phyloP scores from a whole-genome alignment of 129 eudicot species.

The Dittrichia graveolens region DNA sequence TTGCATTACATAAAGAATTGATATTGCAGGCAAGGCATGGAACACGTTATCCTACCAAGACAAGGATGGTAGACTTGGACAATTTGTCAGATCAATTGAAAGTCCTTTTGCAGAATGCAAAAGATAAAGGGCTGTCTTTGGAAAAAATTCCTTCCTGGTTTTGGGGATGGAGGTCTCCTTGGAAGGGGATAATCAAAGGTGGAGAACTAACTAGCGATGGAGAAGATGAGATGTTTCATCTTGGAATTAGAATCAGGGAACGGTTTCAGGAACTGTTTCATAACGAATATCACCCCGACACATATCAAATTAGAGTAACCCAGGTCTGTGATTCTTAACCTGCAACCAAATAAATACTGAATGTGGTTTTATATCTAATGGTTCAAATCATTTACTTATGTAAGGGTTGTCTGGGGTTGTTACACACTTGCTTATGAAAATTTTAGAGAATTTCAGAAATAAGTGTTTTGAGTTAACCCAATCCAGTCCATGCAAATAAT shows the following conservation, averaged over 20 bases:
- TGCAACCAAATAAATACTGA: not conserved
- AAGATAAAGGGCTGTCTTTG: conserved; percentile 48
- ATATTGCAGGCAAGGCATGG: conserved; percentile 90
- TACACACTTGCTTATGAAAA: no score
- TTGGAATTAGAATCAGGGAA: conserved; percentile 72
- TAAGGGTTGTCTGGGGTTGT: no score
- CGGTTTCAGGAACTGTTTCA: conserved; percentile 58
- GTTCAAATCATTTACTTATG: no score
- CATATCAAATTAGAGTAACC: conserved; percentile 77
- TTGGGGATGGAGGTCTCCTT: conserved; percentile 82
- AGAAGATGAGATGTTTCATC: conserved; percentile 80
- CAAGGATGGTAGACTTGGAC: conserved; percentile 68
- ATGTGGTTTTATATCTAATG: not conserved
- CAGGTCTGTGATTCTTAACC: conserved; percentile 54
- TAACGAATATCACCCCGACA: conserved; percentile 82
- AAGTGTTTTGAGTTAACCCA: no score
- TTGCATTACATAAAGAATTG: no score
- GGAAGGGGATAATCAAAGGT: conserved; percentile 85
- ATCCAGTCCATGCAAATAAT: no score
- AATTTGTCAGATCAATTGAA: conserved; percentile 49
- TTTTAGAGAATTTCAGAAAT: no score
- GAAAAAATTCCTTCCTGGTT: conserved; percentile 80
- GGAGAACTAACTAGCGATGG: conserved; percentile 84
- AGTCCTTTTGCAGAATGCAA: conserved; percentile 56
- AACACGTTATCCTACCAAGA: conserved; percentile 98